Percentiles rank a stretch among this genome's conserved stretches.
These are phyloP conservation scores for Kwoniella newhampshirensis DNA, from an alignment of 768 basidiomycete genomes.

Conservation along the genomic window DNA sequence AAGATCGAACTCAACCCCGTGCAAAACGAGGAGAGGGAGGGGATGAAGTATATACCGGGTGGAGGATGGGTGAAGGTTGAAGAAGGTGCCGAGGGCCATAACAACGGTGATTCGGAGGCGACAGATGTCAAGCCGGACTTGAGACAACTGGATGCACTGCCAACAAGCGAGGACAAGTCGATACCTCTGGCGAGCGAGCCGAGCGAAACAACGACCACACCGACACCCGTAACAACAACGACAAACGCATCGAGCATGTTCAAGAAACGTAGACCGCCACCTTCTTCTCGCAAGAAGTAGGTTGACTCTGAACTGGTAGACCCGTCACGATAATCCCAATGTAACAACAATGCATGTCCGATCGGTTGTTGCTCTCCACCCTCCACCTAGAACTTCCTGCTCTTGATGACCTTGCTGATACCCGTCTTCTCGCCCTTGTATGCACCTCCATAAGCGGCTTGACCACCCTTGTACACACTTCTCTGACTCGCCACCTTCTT, in stretches of 20 bases:
- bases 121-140: slow-evolving; percentile 17
- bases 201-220: not conserved
- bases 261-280: slow-evolving; percentile 54
- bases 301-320: no score
- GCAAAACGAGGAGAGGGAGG: slow-evolving; percentile 1
- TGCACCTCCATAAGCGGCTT: slow-evolving; percentile 62
- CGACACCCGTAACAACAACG: not conserved
- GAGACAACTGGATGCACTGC: not conserved
- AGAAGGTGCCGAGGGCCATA: slow-evolving; percentile 13
- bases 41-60: slow-evolving; percentile 15
- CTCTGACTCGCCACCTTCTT: slow-evolving; percentile 85
- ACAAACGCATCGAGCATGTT: slow-evolving; percentile 37
- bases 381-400: slow-evolving; percentile 61
- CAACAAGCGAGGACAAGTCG: slow-evolving; percentile 6
- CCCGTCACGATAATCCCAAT: not conserved
- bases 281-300: slow-evolving; percentile 30
- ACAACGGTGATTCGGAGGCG: slow-evolving; percentile 12
- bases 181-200: not conserved
- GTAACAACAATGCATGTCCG: not conserved
- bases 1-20: slow-evolving; percentile 15
- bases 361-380: not conserved
- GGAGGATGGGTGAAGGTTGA: slow-evolving; percentile 19
- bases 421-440: slow-evolving; percentile 93
- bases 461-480: slow-evolving; percentile 88
- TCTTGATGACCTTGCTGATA: slow-evolving; percentile 87